Percentiles rank a stretch among this genome's conserved stretches.
phyloP scores from a whole-genome alignment of 2,329 filamentous ascomycete species.

The Pseudodiploospora longispora region DNA sequence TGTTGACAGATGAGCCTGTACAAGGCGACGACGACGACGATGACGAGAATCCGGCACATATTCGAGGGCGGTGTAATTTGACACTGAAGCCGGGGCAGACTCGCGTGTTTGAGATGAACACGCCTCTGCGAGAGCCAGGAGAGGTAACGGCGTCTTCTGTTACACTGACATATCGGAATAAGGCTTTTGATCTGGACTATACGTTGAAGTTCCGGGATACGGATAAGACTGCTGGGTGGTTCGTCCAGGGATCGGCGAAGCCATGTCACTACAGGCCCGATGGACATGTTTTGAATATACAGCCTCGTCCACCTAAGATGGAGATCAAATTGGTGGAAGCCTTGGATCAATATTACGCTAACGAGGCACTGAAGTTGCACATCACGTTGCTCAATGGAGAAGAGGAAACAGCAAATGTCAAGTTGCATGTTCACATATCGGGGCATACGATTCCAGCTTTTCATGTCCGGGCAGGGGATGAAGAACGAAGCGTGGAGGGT shows the following conservation, averaged over 20 bases:
- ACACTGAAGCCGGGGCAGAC: constrained; percentile 58
- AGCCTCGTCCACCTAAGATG: constrained; percentile 88
- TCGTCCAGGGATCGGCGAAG: constrained; percentile 32
- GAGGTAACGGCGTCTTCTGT: constrained; percentile 59
- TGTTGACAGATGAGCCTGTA: constrained; percentile 20
- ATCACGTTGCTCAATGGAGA: constrained; percentile 75
- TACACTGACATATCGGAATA: constrained; percentile 53
- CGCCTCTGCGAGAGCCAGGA: constrained; percentile 75
- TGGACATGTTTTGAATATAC: constrained; percentile 56
- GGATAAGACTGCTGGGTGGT: constrained; percentile 41
- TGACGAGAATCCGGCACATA: constrained; percentile 25
- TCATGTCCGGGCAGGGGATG: constrained; percentile 29
- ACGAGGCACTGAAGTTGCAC: constrained; percentile 63
- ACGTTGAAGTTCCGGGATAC: constrained; percentile 44
- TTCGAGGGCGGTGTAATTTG: constrained; percentile 54
- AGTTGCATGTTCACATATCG: constrained; percentile 59
- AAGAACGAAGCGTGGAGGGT: constrained; percentile 24
- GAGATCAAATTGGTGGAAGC: constrained; percentile 59
- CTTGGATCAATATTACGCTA: constrained; percentile 71
- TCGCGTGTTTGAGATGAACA: constrained; percentile 61
- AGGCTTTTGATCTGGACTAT: constrained; percentile 61
- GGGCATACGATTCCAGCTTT: constrained; percentile 47
- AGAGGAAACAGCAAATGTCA: constrained; percentile 66
- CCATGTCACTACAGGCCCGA: constrained; percentile 41
- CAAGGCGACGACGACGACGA: constrained; percentile 11